Evolutionary conservation across 129 eudicot genomes (phyloP), one percentile per base, ranked within the genome.

Genomic region (Daucus carota): DNA sequence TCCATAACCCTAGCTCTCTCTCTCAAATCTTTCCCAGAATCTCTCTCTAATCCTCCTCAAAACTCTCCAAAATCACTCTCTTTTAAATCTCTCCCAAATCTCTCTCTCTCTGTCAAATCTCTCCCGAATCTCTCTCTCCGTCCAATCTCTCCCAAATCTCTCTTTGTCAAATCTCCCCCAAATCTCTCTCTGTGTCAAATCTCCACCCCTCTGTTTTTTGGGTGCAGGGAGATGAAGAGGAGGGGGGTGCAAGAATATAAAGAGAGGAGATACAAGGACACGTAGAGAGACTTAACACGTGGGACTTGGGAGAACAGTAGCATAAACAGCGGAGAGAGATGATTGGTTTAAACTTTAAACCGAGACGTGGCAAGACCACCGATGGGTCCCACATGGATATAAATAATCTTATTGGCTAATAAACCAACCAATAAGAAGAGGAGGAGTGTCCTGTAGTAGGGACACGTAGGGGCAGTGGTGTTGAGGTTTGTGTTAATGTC

Each of bases 221-320:
- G 69, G 40, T 16, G 34, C 40, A 63, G 70, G 11, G 69, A 15
- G 10, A 4, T 6, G 8, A 24, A 11, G 32, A 26, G 34, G 3
- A 15, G 3, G 67, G 18, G 40, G 29, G 75, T 18, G 36, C 3
- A 15, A 28, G 38, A 12, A 29, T 63, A 29, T 63, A 63, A 63
- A 29, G 40, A 29, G 6, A 28, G 6, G 66, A 59, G 31, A 31
- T 70, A 11, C 14, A 38, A 79, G 67, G 87, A 78, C 87, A 86
- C 83, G 86, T 86, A 63, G 22, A 0, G 70, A 63, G 38, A 31
- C 22, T 16, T 42, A 68, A 82, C 86, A 81, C 88, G 90, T 84
- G 90, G 71, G 74, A 81, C 88, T 88, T 84, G 90, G 71, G 74
- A 38, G 12, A 46, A 43, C 76, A 70, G 26, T 62, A 60, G 63